These are phyloP conservation scores for Boletus eberwhitei DNA, from an alignment of 768 basidiomycete species.

Conservation along the genomic window DNA sequence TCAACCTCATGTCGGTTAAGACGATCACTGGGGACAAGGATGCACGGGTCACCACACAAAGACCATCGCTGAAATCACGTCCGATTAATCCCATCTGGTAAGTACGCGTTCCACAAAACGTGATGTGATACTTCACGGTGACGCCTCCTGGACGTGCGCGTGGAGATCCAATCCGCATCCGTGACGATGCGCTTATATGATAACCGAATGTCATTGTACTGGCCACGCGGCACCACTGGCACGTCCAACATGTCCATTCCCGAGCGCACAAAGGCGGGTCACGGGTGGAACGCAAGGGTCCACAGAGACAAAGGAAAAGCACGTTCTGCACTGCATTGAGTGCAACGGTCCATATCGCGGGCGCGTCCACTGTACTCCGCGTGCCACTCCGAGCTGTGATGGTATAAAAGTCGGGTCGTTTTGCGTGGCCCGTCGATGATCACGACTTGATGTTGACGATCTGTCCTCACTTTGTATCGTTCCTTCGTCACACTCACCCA, in stretches of 20 bases:
- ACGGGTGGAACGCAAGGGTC: neutral
- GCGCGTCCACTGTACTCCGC: neutral
- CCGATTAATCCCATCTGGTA: neutral
- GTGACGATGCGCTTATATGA: no score
- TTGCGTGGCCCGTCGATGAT: neutral
- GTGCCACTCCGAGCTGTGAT: conserved; percentile 5
- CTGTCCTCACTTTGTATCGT: neutral
- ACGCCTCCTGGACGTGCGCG: neutral
- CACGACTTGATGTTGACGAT: neutral
- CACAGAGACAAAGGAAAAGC: conserved; percentile 12
- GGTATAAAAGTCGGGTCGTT: conserved; percentile 6
- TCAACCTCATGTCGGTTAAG: no score
- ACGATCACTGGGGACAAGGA: neutral
- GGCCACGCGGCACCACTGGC: neutral
- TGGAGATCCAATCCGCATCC: neutral
- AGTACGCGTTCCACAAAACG: neutral
- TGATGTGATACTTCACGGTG: neutral
- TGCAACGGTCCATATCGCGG: neutral
- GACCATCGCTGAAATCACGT: neutral
- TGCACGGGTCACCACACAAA: neutral
- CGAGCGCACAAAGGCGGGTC: conserved; percentile 15
- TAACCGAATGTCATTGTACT: neutral
- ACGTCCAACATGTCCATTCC: neutral
- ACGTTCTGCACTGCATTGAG: neutral
- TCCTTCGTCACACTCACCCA: neutral